Conservation (phyloP, 2,329 filamentous ascomycete species). For the Botryotinia narcissicola region DNA sequence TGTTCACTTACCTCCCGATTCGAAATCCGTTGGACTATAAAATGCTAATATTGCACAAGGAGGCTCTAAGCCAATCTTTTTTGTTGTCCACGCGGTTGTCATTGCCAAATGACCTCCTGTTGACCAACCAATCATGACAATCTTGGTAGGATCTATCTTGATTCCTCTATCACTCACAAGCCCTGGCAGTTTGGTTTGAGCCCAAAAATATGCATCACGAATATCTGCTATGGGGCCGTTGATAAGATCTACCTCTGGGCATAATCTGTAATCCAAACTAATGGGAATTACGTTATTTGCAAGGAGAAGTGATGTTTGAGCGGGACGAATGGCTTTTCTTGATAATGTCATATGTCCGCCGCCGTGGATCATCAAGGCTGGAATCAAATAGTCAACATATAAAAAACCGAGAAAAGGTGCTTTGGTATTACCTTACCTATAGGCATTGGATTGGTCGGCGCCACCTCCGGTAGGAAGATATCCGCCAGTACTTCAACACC, state of each 20-base stretch:
- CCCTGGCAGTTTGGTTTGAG: not conserved
- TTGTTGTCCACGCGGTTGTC: conserved; percentile 43
- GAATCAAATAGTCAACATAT: not conserved
- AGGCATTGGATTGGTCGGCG: not conserved
- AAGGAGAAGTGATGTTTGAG: conserved; percentile 15
- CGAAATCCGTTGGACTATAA: conserved; percentile 40
- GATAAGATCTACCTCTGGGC: conserved; percentile 46
- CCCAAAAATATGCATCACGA: conserved; percentile 44
- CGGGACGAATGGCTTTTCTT: conserved; percentile 29
- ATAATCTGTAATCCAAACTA: conserved; percentile 51
- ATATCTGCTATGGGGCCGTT: conserved; percentile 49
- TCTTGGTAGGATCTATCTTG: conserved; percentile 32
- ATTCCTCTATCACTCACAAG: conserved; percentile 25
- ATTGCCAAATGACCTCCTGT: conserved; percentile 49
- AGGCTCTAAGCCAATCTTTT: conserved; percentile 35
- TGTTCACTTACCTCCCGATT: not conserved
- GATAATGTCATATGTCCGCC: conserved; percentile 16
- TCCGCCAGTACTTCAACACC: conserved; percentile 9
- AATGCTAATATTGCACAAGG: conserved; percentile 47
- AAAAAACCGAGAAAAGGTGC: no score
- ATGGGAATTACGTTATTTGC: conserved; percentile 45
- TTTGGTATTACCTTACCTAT: not conserved
- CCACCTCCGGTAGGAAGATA: conserved; percentile 1
- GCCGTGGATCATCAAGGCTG: conserved; percentile 21
- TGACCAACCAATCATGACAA: conserved; percentile 50